These are phyloP conservation scores for Diplodia seriata DNA, from an alignment of 2,329 filamentous ascomycete genomes.

Conservation along the genomic window DNA sequence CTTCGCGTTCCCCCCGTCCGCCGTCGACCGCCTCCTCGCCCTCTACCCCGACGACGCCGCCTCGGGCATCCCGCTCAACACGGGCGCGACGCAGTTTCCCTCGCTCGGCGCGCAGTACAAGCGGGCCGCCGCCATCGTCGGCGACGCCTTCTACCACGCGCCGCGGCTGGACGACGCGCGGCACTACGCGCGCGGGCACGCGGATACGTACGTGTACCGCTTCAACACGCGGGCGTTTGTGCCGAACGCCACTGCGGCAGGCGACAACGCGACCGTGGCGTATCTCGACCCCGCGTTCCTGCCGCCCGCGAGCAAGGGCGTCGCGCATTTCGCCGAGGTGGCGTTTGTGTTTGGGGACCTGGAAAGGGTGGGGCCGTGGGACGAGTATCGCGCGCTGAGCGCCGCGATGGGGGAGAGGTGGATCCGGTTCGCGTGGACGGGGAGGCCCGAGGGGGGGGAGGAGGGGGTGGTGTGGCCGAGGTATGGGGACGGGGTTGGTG, in stretches of 20 bases:
- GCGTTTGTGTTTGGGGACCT: conserved; percentile 27
- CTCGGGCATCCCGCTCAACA: conserved; percentile 28
- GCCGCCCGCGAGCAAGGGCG: conserved; percentile 17
- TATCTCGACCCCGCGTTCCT: conserved; percentile 31
- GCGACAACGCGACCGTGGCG: conserved; percentile 35
- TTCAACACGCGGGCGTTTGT: conserved; percentile 43
- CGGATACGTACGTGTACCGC: conserved; percentile 23
- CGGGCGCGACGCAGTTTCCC: conserved; percentile 40
- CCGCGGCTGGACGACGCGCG: conserved; percentile 41
- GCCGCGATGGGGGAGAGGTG: background rate
- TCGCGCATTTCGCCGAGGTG: conserved; percentile 30
- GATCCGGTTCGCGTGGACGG: conserved; percentile 22
- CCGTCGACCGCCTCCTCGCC: conserved; percentile 26
- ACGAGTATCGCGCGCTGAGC: conserved; percentile 16
- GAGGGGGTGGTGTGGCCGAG: conserved; percentile 15
- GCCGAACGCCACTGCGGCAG: conserved; percentile 35
- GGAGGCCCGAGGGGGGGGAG: conserved; percentile 8
- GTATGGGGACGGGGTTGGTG: conserved; percentile 4
- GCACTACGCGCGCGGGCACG: conserved; percentile 7
- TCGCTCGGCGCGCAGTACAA: conserved; percentile 39
- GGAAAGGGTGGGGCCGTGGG: conserved; percentile 22
- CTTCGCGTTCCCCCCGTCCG: conserved; percentile 1
- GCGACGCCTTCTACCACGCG: conserved; percentile 32
- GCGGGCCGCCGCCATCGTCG: conserved; percentile 30
- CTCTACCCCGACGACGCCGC: conserved; percentile 31